These are phyloP conservation scores for Cyanidioschyzon merolae DNA, from an alignment of 23 red algal species.

Conservation along the genomic window DNA sequence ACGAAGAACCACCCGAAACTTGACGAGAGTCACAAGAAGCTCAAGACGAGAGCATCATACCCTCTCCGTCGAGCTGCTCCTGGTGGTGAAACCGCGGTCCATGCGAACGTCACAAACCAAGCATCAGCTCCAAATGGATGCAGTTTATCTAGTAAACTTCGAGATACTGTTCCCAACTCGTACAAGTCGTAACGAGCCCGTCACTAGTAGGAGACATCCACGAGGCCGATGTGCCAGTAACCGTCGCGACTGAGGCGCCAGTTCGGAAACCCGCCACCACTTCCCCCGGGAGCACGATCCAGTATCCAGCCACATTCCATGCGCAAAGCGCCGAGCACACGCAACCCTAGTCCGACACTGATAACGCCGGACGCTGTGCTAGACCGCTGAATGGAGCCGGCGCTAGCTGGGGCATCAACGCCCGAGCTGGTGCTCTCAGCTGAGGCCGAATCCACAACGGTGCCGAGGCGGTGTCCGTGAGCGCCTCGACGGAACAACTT, in stretches of 20 bases:
- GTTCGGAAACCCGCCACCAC: neutral
- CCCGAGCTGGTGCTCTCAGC: neutral
- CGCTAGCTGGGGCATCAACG: neutral
- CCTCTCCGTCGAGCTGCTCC: no score
- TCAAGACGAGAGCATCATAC: no score
- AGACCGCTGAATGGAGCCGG: neutral
- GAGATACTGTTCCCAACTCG: no score
- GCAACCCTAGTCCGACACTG: constrained; percentile 1
- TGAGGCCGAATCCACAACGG: neutral
- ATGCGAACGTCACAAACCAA: no score
- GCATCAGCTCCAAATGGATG: no score
- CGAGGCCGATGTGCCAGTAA: constrained; percentile 5
- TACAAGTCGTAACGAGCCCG: no score
- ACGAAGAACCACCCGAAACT: no score
- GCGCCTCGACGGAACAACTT: neutral
- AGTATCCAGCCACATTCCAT: constrained; percentile 11
- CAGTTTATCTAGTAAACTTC: no score
- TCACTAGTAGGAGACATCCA: neutral
- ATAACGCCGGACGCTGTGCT: neutral
- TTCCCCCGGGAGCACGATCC: neutral
- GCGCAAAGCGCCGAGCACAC: neutral
- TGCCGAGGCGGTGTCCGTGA: neutral
- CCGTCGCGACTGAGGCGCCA: neutral
- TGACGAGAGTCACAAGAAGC: no score
- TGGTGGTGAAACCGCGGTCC: no score